Evolutionary conservation across 306 rosid genomes (phyloP).

Genomic region (Mucuna pruriens): DNA sequence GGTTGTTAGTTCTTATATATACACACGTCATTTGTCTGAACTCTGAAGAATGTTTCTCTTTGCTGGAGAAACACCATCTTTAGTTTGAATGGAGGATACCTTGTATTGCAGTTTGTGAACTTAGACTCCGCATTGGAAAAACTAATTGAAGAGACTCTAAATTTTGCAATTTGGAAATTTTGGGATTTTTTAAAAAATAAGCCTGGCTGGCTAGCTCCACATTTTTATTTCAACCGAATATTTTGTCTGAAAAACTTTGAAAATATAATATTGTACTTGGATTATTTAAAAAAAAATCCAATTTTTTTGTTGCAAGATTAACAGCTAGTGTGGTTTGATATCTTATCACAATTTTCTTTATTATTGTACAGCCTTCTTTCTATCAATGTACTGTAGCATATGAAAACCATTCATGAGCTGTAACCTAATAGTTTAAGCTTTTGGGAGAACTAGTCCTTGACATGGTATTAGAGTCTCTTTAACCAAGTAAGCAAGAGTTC

Average conservation of each 20-base stretch:
- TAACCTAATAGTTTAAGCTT: neutral
- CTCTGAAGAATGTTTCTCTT: neutral
- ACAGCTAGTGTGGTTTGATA: constrained; percentile 1
- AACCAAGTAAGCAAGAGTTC: neutral
- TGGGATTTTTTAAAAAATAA: neutral
- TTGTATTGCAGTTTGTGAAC: neutral
- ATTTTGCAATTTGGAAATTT: neutral
- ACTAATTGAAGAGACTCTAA: neutral
- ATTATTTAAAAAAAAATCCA: neutral
- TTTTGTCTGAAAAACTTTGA: neutral
- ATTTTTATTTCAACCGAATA: neutral
- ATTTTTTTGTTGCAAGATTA: neutral
- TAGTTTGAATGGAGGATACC: neutral
- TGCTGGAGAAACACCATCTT: constrained; percentile 14
- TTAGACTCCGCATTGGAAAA: neutral
- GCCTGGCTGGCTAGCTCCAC: neutral
- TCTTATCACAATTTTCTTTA: constrained; percentile 5
- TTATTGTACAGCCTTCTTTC: neutral
- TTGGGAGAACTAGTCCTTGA: neutral
- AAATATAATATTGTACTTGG: neutral
- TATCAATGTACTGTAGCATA: neutral
- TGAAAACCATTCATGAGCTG: neutral
- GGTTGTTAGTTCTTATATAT: neutral
- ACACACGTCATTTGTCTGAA: neutral
- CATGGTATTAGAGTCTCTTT: neutral